These are phyloP conservation scores for Primulina tabacum DNA, from an alignment of 257 asterid genomes.

Conservation along the genomic window DNA sequence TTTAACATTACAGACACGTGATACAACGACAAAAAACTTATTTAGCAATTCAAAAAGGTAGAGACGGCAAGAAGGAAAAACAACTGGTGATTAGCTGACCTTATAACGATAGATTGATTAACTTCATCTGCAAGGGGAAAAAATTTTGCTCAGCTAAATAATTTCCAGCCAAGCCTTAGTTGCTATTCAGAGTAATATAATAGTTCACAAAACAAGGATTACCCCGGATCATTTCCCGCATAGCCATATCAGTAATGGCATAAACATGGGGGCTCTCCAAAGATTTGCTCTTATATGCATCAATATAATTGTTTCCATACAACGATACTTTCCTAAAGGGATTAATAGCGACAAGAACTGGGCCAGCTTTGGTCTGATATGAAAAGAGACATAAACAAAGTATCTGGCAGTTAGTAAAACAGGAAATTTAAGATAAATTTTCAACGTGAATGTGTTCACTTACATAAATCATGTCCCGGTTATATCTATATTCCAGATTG, in stretches of 20 bases:
- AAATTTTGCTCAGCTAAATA: constrained; percentile 27
- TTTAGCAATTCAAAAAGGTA: neutral
- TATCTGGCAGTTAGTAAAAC: constrained; percentile 22
- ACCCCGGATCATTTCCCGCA: constrained; percentile 99
- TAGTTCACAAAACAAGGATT: constrained; percentile 22
- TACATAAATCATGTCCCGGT: constrained; percentile 81
- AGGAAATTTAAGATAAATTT: constrained; percentile 19
- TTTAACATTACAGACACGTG: constrained; percentile 1
- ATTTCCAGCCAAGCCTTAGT: constrained; percentile 17
- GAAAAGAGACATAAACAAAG: constrained; percentile 27
- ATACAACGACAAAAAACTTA: neutral
- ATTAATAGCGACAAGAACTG: constrained; percentile 90
- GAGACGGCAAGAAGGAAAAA: constrained; percentile 4
- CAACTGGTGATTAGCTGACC: constrained; percentile 47
- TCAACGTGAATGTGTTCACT: constrained; percentile 31
- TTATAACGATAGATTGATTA: constrained; percentile 93
- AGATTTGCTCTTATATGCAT: constrained; percentile 81
- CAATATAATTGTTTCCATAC: constrained; percentile 69
- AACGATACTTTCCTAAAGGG: constrained; percentile 85
- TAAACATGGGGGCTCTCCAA: constrained; percentile 82
- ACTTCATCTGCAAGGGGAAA: constrained; percentile 82
- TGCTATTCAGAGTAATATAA: constrained; percentile 17
- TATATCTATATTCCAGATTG: constrained; percentile 91
- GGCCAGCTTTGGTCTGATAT: constrained; percentile 97
- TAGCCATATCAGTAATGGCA: constrained; percentile 93